Evolutionary conservation across 768 basidiomycete genomes (phyloP), one percentile per base, ranked within the genome.

Genomic region (Cubamyces lactineus): DNA sequence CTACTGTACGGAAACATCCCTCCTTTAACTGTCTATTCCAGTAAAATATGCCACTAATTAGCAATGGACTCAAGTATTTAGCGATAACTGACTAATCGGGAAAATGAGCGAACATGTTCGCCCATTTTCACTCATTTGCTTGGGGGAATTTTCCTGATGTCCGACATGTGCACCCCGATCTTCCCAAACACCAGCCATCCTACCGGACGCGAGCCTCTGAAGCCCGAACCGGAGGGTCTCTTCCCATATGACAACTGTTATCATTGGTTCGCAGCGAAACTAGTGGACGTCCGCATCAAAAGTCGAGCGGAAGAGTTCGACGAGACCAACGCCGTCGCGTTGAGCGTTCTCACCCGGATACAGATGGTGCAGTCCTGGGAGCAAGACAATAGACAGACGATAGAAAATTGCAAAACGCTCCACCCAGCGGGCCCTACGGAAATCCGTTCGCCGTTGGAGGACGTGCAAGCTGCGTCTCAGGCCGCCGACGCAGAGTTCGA

Each of bases 131-230:
- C n/a, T n/a, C n/a, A n/a, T n/a, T n/a, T n/a, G n/a, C n/a, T n/a
- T n/a, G n/a, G n/a, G n/a, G n/a, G n/a, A n/a, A n/a, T n/a, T n/a
- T n/a, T n/a, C n/a, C n/a, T n/a, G n/a, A n/a, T n/a, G n/a, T n/a
- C n/a, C n/a, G 56, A 57, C 9, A 42, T 54, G 53, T 54, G 53
- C 41, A 42, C 17, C 9, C 53, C 53, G 2, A 54, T 54, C 21
- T 42, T 23, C 41, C 53, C 53, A 16, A 54, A 54, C 23, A 26
- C 41, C 53, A 12, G 19, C 2, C 53, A 54, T 40, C 53, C 53
- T 15, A 17, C 24, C 15, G 53, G 53, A 11, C 53, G 53, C 9
- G 23, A 23, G 53, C 53, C 53, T 1, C 13, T 54, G 11, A 5
- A 15, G 5, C 53, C 53, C 4, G 4, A 30, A 8, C 28, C 28